Conservation (phyloP, 2,329 filamentous ascomycete genomes). For the Aspergillus amoenus region DNA sequence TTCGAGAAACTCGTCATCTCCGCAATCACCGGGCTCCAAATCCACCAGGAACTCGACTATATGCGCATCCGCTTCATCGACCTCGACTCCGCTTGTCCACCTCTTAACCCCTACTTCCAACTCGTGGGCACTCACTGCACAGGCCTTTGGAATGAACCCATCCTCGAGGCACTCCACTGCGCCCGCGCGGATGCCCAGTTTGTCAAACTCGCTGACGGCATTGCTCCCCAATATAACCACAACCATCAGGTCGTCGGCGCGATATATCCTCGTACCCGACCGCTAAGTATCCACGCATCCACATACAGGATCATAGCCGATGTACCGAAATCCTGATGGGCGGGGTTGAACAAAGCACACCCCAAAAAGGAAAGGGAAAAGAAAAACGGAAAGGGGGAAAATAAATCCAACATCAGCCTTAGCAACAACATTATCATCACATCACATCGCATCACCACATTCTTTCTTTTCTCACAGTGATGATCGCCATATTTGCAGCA, state of each 20-base stretch:
- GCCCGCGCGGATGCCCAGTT: constrained; percentile 61
- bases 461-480: neutral
- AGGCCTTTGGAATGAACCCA: constrained; percentile 70
- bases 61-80: constrained; percentile 74
- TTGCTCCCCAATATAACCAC: constrained; percentile 47
- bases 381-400: neutral
- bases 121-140: constrained; percentile 61
- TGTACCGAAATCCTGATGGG: constrained; percentile 29
- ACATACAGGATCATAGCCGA: constrained; percentile 43
- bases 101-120: constrained; percentile 71
- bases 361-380: too few species aligned
- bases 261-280: constrained; percentile 39
- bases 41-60: constrained; percentile 60
- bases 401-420: too few species aligned
- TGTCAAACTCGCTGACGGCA: constrained; percentile 62
- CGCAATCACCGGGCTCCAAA: constrained; percentile 60
- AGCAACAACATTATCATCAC: neutral
- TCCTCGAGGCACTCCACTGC: constrained; percentile 60
- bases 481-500: neutral
- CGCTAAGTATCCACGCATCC: constrained; percentile 40
- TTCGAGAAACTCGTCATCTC: constrained; percentile 69
- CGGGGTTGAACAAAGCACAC: neutral
- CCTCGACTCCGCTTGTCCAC: constrained; percentile 68
- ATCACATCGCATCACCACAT: neutral
- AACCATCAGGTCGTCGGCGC: constrained; percentile 34